phyloP scores from a whole-genome alignment of 108 stramenopile species.

The Bacterosira constricta region DNA sequence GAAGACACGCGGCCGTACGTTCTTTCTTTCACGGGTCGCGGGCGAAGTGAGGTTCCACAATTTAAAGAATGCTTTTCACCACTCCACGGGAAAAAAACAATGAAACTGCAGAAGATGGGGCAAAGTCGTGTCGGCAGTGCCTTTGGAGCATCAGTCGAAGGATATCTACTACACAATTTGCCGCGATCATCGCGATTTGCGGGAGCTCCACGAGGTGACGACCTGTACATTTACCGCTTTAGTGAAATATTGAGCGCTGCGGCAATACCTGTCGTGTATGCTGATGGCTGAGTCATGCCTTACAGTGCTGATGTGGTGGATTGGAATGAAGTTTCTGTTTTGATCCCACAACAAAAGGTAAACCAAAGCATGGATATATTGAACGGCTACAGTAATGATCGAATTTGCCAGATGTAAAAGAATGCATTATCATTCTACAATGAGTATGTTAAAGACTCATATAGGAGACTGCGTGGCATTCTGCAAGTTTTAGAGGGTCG shows the following conservation, averaged over 20 bases:
- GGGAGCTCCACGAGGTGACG: conserved; percentile 47
- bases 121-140: too few species aligned
- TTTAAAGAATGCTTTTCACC: background rate
- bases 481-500: background rate
- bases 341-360: conserved; percentile 30
- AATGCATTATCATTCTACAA: background rate
- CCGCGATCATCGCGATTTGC: conserved; percentile 22
- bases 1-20: background rate
- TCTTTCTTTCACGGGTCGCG: background rate
- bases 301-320: conserved; percentile 43
- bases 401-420: background rate
- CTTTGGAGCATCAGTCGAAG: background rate
- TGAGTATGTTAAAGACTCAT: background rate
- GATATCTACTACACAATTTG: background rate
- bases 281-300: conserved; percentile 47
- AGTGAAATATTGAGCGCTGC: conserved; percentile 46
- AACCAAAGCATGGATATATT: background rate
- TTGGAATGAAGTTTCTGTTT: conserved; percentile 35
- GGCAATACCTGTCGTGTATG: conserved; percentile 46
- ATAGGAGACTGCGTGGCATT: background rate
- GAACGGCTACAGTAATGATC: background rate
- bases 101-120: background rate
- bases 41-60: background rate
- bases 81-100: background rate
- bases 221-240: conserved; percentile 54